A percentile compares a stretch with the other conserved stretches of the same genome.
phyloP scores from a whole-genome alignment of 1,139 yeast genomes.

The Schwanniomyces etchellsii region DNA sequence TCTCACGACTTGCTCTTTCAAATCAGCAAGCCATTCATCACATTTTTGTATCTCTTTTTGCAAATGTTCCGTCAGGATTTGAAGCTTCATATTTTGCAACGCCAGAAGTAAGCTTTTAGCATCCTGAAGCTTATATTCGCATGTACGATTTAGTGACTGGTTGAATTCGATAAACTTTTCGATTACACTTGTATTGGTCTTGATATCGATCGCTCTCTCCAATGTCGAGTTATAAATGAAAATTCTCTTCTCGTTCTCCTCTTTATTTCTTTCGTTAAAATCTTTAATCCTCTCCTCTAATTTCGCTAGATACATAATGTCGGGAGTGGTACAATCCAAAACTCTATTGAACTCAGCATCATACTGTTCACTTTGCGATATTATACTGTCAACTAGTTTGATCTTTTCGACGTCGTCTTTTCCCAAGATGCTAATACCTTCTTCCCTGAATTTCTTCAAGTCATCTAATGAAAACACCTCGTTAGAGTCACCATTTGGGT shows the following conservation, averaged over 20 bases:
- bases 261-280: slow-evolving; percentile 17
- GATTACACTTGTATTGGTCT: slow-evolving; percentile 17
- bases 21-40: slow-evolving; percentile 38
- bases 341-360: slow-evolving; percentile 22
- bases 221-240: slow-evolving; percentile 24
- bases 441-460: slow-evolving; percentile 28
- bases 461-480: slow-evolving; percentile 33
- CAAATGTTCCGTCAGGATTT: slow-evolving; percentile 15
- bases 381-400: slow-evolving; percentile 18
- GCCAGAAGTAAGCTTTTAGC: slow-evolving; percentile 18
- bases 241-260: slow-evolving; percentile 8
- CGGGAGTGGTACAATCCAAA: slow-evolving; percentile 18
- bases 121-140: slow-evolving; percentile 16
- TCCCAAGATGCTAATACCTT: slow-evolving; percentile 36
- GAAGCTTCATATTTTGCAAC: slow-evolving; percentile 21
- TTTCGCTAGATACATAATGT: slow-evolving; percentile 17
- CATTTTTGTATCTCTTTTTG: slow-evolving; percentile 17
- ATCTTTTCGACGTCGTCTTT: slow-evolving; percentile 20
- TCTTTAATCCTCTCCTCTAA: slow-evolving; percentile 18
- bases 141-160: slow-evolving; percentile 1
- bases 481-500: slow-evolving; percentile 34
- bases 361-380: slow-evolving; percentile 23
- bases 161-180: slow-evolving; percentile 14
- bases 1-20: background rate
- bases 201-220: slow-evolving; percentile 23